Conservation (phyloP, 768 basidiomycete species). For the Amanita pallidorosea region DNA sequence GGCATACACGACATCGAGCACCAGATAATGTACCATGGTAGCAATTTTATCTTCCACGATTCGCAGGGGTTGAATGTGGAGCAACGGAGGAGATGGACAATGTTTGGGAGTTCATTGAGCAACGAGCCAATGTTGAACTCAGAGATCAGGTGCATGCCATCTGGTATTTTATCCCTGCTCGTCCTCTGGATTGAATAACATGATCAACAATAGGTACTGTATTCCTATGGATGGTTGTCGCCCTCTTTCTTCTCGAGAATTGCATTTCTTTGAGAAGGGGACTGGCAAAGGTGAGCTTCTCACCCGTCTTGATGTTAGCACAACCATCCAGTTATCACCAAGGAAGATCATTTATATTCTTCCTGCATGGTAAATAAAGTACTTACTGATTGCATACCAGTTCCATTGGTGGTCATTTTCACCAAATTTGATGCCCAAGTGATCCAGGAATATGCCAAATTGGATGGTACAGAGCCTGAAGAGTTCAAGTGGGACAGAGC, state of each 20-base stretch:
- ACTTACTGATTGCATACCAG: conserved; percentile 10
- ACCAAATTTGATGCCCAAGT: conserved; percentile 25
- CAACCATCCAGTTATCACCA: not conserved
- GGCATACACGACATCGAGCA: conserved; percentile 22
- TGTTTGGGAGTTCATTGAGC: conserved; percentile 20
- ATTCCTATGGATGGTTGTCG: conserved; percentile 17
- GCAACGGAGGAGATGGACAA: conserved; percentile 15
- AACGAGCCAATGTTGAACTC: conserved; percentile 10
- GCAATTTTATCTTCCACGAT: conserved; percentile 31
- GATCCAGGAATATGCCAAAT: conserved; percentile 9
- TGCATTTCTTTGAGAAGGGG: conserved; percentile 18
- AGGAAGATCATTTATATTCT: not conserved
- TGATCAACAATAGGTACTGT: conserved; percentile 23
- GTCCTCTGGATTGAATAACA: not conserved
- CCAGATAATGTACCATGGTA: conserved; percentile 17
- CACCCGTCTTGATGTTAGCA: not conserved
- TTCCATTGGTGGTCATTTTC: conserved; percentile 27
- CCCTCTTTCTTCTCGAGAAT: conserved; percentile 17
- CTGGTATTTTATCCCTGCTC: conserved; percentile 16
- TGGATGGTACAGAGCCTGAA: conserved; percentile 6
- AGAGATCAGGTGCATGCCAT: conserved; percentile 25
- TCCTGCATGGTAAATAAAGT: no score
- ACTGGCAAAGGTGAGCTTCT: conserved; percentile 13
- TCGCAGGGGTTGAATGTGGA: conserved; percentile 29
- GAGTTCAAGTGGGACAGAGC: conserved; percentile 7